A percentile compares a stretch with the other conserved stretches of the same genome.
Conservation (phyloP, 2,329 filamentous ascomycete species). For the Pseudopyrenochaeta lycopersici region DNA sequence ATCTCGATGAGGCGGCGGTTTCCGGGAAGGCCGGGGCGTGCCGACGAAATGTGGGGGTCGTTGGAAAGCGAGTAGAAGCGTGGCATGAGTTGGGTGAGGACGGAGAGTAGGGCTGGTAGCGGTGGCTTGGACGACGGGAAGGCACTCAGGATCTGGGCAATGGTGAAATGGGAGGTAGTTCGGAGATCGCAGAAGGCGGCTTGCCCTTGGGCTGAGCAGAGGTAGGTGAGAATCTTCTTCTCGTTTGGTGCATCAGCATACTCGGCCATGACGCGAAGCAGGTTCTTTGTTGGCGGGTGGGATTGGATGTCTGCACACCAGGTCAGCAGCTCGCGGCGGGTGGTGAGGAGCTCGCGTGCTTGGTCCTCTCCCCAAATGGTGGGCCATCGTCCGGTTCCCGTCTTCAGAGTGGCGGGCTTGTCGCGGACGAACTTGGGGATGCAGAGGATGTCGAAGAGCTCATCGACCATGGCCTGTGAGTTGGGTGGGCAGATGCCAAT, state of each 20-base stretch:
- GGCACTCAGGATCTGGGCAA: slow-evolving; percentile 85
- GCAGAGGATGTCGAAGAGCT: slow-evolving; percentile 82
- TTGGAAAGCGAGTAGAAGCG: slow-evolving; percentile 98
- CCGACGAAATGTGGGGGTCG: slow-evolving; percentile 84
- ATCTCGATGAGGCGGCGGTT: slow-evolving; percentile 87
- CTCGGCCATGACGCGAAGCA: slow-evolving; percentile 87
- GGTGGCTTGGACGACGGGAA: slow-evolving; percentile 93
- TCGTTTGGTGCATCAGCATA: slow-evolving; percentile 82
- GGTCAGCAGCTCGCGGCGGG: slow-evolving; percentile 87
- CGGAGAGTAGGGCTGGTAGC: slow-evolving; percentile 79
- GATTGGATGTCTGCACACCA: slow-evolving; percentile 97
- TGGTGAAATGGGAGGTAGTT: slow-evolving; percentile 82
- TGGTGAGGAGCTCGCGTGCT: slow-evolving; percentile 85
- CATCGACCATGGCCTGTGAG: slow-evolving; percentile 77
- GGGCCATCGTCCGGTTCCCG: slow-evolving; percentile 86
- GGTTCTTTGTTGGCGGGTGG: slow-evolving; percentile 85
- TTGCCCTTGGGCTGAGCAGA: slow-evolving; percentile 90
- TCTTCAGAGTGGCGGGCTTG: slow-evolving; percentile 82
- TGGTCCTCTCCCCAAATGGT: slow-evolving; percentile 97
- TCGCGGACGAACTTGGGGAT: slow-evolving; percentile 85
- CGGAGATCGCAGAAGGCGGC: slow-evolving; percentile 91
- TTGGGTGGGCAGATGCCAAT: slow-evolving; percentile 95
- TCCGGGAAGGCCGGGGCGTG: slow-evolving; percentile 71
- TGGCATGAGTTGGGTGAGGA: slow-evolving; percentile 90
- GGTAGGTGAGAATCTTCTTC: slow-evolving; percentile 85